Evolutionary conservation across 495 filamentous ascomycete genomes (phyloP), one percentile per base, ranked within the genome.

Genomic region (Penicillium lagena): DNA sequence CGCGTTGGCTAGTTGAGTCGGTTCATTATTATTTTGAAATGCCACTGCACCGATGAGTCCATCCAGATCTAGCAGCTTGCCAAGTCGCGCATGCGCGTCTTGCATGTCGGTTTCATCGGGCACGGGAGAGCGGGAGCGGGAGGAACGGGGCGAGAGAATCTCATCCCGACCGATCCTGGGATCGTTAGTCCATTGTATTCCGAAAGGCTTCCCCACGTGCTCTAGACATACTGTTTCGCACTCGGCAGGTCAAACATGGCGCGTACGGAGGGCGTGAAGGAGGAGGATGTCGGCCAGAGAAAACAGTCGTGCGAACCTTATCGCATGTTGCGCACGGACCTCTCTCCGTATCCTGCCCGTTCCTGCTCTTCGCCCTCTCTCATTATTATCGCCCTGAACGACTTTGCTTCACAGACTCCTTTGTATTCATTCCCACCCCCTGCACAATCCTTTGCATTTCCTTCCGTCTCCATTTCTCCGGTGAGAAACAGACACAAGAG

Each of bases 91-190:
- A 31, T 64, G 60, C 10, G 54, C 70, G 37, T 70, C 64, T 41
- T 63, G 51, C 7, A 58, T 44, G 4, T 59, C 50, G 27, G 55
- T 45, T 36, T 71, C 60, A 12, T 66, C 60, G 37, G 58, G 54
- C 30, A 50, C 49, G 27, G 68, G 64, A 2, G 67, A 64, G 7
- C 57, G 49, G 2, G 59, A 60, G 11, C 55, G 61, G 12, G 63
- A 55, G 10, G 69, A 71, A 35, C 40, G 31, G 3, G 59, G 51
- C 12, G 66, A 64, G 17, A 60, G 56, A 29, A 73, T 55, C 39
- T 73, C 68, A 40, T 73, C 56, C 43, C 70, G 70, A 12, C 70
- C 62, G 42, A 73, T 56, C 32, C 70, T 73, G 42, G 11, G 22
- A 22, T 22, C 22, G 22, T 22, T 22, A 22, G 22, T 4, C 22